phyloP scores from a whole-genome alignment of 495 filamentous ascomycete species.

The Penicillium coprophilum region DNA sequence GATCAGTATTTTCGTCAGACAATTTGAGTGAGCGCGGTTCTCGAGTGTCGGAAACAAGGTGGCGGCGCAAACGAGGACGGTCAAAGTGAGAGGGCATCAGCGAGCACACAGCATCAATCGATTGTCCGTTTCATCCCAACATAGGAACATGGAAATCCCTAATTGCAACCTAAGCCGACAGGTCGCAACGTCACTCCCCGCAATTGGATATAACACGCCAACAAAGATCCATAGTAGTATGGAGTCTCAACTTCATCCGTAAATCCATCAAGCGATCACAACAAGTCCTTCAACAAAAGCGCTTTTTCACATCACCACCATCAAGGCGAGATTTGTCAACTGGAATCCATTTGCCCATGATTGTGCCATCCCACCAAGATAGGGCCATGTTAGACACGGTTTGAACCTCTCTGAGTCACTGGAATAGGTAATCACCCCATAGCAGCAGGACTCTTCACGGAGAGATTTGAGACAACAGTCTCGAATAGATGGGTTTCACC shows the following conservation, averaged over 20 bases:
- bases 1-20: slow-evolving; percentile 44
- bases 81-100: slow-evolving; percentile 56
- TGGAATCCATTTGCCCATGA: slow-evolving; percentile 14
- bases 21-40: slow-evolving; percentile 24
- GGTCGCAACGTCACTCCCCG: not conserved
- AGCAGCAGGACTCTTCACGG: slow-evolving; percentile 13
- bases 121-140: slow-evolving; percentile 8
- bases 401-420: slow-evolving; percentile 12
- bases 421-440: slow-evolving; percentile 28
- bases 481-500: not conserved
- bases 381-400: slow-evolving; percentile 2
- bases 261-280: slow-evolving; percentile 12
- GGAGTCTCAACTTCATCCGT: slow-evolving; percentile 2
- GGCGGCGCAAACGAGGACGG: slow-evolving; percentile 29
- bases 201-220: slow-evolving; percentile 8
- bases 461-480: slow-evolving; percentile 3
- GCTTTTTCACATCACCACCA: slow-evolving; percentile 5
- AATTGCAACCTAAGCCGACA: not conserved
- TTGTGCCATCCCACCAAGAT: not conserved
- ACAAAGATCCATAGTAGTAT: slow-evolving; percentile 8
- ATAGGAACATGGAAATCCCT: not conserved
- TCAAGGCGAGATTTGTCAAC: slow-evolving; percentile 10
- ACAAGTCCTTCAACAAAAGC: slow-evolving; percentile 13
- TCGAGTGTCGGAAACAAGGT: slow-evolving; percentile 26
- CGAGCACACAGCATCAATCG: slow-evolving; percentile 63